Base-by-base conservation (phyloP, 2,329 filamentous ascomycete genomes). In the Tympanopsis confertula region DNA sequence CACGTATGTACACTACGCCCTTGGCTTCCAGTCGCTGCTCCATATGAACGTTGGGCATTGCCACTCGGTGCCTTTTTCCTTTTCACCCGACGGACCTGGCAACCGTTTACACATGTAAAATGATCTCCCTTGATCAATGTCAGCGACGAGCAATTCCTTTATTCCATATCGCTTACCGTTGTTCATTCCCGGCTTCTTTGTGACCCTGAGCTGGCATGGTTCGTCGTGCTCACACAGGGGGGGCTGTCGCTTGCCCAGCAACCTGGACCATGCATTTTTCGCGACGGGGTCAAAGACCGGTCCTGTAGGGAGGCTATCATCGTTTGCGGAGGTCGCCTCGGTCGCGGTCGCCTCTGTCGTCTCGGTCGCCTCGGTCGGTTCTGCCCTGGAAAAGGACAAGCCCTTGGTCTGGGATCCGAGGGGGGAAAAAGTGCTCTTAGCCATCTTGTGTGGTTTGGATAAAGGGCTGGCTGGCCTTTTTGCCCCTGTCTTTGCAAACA, bases 201-300 rank as follows among this genome's bases (percentile, higher is more conserved):
- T 94, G 14, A 79, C 71, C 38, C 89, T 63, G 45, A 71, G 85
- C 45, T 87, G 83, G 58, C 91, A 96, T 3, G 85, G 82, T 49
- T 96, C 88, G 38, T 77, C 68, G 52, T 98, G 91, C 36, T 95
- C 87, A 53, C 91, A 98, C 40, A 71, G 73, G 1, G 91, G 91
- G 1, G 75, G 68, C 2, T 74, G 62, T 40, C 82, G 78, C 55
- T 82, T 86, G n/a, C 79, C 74, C 43, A 96, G 79, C 13, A 96
- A 67, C 53, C 82, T 87, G 4, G 77, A 79, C 91, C 91, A 96
- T 17, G 81, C 82, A 51, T 91, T 81, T 54, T 86, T 89, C 33
- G 74, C 68, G 37, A 86, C 75, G 0, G 81, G 79, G 47, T 88
- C 83, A 42, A 82, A 66, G 2, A 74, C 64, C 40, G 56, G 65